Base-by-base conservation (phyloP, 768 basidiomycete genomes). In the Rhodosporidiobolus sp. region DNA sequence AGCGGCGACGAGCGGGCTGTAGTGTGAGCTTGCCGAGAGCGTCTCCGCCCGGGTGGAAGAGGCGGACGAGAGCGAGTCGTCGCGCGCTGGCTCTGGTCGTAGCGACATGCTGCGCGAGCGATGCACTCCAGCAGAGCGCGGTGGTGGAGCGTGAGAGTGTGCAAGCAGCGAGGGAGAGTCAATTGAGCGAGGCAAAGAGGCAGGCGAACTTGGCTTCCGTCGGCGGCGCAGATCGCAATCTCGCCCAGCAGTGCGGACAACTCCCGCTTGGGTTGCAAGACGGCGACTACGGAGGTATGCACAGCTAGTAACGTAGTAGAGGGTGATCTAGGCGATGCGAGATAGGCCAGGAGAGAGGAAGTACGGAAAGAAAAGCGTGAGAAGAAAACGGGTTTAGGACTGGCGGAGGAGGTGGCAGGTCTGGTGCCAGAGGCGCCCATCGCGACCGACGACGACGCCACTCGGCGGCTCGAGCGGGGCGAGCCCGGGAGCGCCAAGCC, bases 341-440 rank as follows among this genome's bases (percentile, higher is more conserved):
- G 50, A 52, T 17, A 54, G 7, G 12, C 34, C 28, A 24, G 11
- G n/a, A n/a, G n/a, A n/a, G n/a, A n/a, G n/a, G 2, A 24, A 9
- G 26, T n/a, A n/a, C 6, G 26, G 11, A n/a, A 52, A 11, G 12
- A 30, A 58, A 58, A 58, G 28, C n/a, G n/a, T n/a, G n/a, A n/a
- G n/a, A n/a, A n/a, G n/a, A n/a, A n/a, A n/a, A n/a, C n/a, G n/a
- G n/a, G 5, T 19, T 43, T 24, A 32, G 17, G 4, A 4, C 26
- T 58, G 24, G 20, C 66, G 66, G 10, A 53, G 19, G 52, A 72
- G 62, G 50, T 67, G 65, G 32, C 73, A 74, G 1, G 28, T 46
- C 34, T 66, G 61, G 35, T 76, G 74, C 43, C 49, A 76, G 19
- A 76, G 26, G 12, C 67, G 50, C 6, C 74, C 74, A 17, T 76